phyloP scores from a whole-genome alignment of 805 yeast genomes.

The Candida yuanshanica region DNA sequence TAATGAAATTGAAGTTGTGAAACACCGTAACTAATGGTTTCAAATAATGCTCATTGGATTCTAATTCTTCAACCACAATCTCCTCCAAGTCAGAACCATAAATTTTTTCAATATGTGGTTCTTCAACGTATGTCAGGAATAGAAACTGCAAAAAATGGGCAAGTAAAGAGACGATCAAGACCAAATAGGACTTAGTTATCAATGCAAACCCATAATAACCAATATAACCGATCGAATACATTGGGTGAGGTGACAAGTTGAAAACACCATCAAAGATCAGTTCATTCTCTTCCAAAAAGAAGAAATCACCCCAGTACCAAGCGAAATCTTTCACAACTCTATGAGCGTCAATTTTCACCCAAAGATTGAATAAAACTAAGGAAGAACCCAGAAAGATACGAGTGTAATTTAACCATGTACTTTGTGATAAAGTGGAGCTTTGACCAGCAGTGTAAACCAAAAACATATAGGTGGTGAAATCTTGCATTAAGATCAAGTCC shows the following conservation, averaged over 20 bases:
- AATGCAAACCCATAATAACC: constrained; percentile 84
- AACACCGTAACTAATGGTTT: constrained; percentile 57
- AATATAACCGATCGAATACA: constrained; percentile 85
- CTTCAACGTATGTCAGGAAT: constrained; percentile 69
- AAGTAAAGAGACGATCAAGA: constrained; percentile 59
- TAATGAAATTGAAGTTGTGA: constrained; percentile 54
- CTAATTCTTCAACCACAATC: constrained; percentile 29
- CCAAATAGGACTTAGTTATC: constrained; percentile 67
- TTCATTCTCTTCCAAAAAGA: constrained; percentile 66
- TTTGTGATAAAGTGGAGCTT: constrained; percentile 35
- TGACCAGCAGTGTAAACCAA: constrained; percentile 38
- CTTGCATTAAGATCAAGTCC: constrained; percentile 79
- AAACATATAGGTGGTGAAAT: constrained; percentile 68
- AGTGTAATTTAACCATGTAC: constrained; percentile 36
- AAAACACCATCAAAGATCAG: constrained; percentile 84
- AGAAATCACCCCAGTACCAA: constrained; percentile 95
- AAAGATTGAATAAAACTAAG: constrained; percentile 65
- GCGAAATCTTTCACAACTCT: constrained; percentile 86
- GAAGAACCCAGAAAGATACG: constrained; percentile 54
- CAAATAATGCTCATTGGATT: constrained; percentile 35
- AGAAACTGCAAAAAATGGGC: constrained; percentile 78
- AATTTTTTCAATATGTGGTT: constrained; percentile 81
- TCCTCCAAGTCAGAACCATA: constrained; percentile 44
- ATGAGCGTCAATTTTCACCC: constrained; percentile 87
- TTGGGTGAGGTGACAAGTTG: constrained; percentile 87